Conservation (phyloP, 2,329 filamentous ascomycete species). For the Sporothrix curviconia region DNA sequence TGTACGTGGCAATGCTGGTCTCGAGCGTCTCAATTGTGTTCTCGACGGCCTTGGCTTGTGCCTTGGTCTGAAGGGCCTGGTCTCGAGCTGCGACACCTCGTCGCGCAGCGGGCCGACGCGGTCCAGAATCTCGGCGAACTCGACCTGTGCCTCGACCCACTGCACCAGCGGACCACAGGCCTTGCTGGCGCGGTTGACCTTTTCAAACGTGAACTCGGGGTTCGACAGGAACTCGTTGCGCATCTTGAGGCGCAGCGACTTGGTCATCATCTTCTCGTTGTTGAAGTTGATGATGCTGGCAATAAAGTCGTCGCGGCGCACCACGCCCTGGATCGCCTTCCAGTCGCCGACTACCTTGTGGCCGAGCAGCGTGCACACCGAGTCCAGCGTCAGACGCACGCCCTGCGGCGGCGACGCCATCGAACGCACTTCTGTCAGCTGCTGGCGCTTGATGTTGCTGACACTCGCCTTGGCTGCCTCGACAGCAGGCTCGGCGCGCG, state of each 20-base stretch:
- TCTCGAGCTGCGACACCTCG: constrained; percentile 85
- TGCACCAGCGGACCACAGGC: constrained; percentile 94
- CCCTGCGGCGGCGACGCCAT: constrained; percentile 89
- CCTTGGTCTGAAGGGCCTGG: constrained; percentile 83
- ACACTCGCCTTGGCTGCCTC: constrained; percentile 91
- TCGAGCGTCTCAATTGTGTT: constrained; percentile 80
- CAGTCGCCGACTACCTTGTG: constrained; percentile 81
- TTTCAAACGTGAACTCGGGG: constrained; percentile 92
- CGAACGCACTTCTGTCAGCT: constrained; percentile 93
- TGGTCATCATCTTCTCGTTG: constrained; percentile 93
- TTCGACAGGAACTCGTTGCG: constrained; percentile 85
- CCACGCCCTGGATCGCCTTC: constrained; percentile 83
- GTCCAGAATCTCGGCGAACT: constrained; percentile 95
- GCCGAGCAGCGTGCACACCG: constrained; percentile 91
- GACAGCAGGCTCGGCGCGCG: constrained; percentile 87
- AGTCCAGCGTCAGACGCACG: constrained; percentile 86
- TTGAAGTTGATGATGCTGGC: constrained; percentile 96
- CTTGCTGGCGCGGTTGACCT: constrained; percentile 92
- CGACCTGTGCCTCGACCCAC: constrained; percentile 95
- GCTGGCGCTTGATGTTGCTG: constrained; percentile 95
- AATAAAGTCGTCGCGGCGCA: constrained; percentile 93
- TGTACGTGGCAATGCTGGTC: constrained; percentile 87
- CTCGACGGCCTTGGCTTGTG: constrained; percentile 85
- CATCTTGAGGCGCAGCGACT: constrained; percentile 75
- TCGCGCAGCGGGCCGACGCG: constrained; percentile 86